phyloP scores from a whole-genome alignment of 1,139 yeast genomes.

The Lodderomyces pseudojiufengensis region DNA sequence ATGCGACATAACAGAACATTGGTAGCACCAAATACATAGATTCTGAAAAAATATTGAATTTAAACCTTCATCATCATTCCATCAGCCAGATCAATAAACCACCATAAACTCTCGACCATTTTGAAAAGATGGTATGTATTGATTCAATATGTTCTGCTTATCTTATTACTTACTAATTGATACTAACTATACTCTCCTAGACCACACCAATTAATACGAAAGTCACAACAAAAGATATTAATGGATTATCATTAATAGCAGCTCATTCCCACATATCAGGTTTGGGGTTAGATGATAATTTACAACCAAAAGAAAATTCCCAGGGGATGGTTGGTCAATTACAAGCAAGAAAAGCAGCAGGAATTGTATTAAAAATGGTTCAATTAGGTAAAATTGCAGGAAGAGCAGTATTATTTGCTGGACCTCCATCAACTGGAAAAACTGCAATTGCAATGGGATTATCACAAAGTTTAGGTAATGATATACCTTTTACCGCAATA shows the following conservation, averaged over 20 bases:
- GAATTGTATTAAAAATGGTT: slow-evolving; percentile 87
- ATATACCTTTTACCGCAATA: slow-evolving; percentile 93
- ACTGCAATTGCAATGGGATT: slow-evolving; percentile 99
- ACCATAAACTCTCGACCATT: no score
- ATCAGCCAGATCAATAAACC: no score
- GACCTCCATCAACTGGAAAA: slow-evolving; percentile 98
- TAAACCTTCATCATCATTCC: no score
- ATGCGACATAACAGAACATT: no score
- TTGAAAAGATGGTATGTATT: no score
- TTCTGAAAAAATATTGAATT: no score
- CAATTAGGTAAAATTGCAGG: slow-evolving; percentile 95
- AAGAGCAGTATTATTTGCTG: slow-evolving; percentile 91
- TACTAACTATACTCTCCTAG: not conserved
- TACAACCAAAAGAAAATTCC: slow-evolving; percentile 72
- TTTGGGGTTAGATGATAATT: slow-evolving; percentile 84
- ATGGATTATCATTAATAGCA: slow-evolving; percentile 73
- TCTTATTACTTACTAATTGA: no score
- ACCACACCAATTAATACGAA: slow-evolving; percentile 33
- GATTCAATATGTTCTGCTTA: no score
- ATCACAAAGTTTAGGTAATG: slow-evolving; percentile 81
- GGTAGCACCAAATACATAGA: no score
- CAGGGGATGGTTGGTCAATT: slow-evolving; percentile 99
- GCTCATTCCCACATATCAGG: slow-evolving; percentile 98
- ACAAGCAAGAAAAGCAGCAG: slow-evolving; percentile 94
- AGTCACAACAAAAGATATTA: slow-evolving; percentile 41